Evolutionary conservation across 441 rosid species (phyloP), one percentile per base, ranked within the genome.

Genomic region (Pelargonium fulgidum): DNA sequence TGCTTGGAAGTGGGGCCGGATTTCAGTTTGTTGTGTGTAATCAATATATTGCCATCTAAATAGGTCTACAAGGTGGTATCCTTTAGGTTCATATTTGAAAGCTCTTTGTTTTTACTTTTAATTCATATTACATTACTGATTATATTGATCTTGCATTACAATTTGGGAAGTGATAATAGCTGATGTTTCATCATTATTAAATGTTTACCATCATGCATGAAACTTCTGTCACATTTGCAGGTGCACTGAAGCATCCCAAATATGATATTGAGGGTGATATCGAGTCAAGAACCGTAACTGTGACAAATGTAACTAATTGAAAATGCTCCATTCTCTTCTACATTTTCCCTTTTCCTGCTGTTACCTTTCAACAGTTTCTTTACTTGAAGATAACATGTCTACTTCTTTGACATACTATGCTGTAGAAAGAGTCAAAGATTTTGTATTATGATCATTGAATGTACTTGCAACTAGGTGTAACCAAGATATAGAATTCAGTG

Each of bases 201-300:
- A 4, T 47, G 26, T 29, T 45, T 8, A 26, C 13, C 12, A n/a
- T 70, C 52, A n/a, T 63, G 61, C 6, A 16, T 24, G 26, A 63
- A 26, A 70, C 47, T n/a, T 44, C 39, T 24, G 11, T 20, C 13
- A 59, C 73, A 70, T 71, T 62, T 41, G 64, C 80, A 73, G 81
- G 78, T 17, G 66, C 64, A 22, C 39, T 36, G 42, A 78, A 75
- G 71, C 7, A 67, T 56, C 72, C 68, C 45, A 54, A 54, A 54
- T 17, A 54, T 54, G 61, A 54, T 16, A 14, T 19, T 7, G 62
- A 72, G 68, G 79, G 63, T 22, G 76, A 58, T 48, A 1, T 68
- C n/a, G 68, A 75, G 73, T 74, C 80, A 62, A 75, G 76, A 64
- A 74, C 69, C 65, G 69, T 76, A 52, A 65, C 56, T 70, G 74